Conservation (phyloP, 108 stramenopile species). For the Cyclotella atomus region DNA sequence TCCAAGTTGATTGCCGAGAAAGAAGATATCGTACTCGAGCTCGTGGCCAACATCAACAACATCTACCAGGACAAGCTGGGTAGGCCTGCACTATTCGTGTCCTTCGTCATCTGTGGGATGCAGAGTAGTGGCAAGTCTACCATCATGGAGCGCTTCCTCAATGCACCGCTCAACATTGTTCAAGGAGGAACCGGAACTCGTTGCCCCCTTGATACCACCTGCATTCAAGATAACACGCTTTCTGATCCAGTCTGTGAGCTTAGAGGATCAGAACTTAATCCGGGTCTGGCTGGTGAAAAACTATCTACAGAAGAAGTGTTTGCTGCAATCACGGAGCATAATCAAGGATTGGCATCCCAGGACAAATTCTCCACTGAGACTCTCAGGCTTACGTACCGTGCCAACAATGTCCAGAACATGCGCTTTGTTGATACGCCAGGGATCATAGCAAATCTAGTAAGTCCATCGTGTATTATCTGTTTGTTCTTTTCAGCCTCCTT, state of each 20-base stretch:
- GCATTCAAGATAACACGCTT: slow-evolving; percentile 61
- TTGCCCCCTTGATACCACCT: slow-evolving; percentile 80
- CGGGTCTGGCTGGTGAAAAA: slow-evolving; percentile 28
- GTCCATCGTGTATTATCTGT: neutral
- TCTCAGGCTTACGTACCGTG: slow-evolving; percentile 60
- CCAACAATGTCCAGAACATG: slow-evolving; percentile 81
- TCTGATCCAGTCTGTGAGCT: slow-evolving; percentile 60
- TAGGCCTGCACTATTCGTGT: slow-evolving; percentile 71
- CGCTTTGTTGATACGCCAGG: slow-evolving; percentile 63
- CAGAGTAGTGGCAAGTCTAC: slow-evolving; percentile 75
- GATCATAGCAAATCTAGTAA: slow-evolving; percentile 65
- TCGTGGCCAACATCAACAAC: slow-evolving; percentile 76
- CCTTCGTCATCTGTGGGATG: slow-evolving; percentile 83
- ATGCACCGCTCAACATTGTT: slow-evolving; percentile 71
- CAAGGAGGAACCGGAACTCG: slow-evolving; percentile 83
- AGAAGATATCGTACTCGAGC: slow-evolving; percentile 65
- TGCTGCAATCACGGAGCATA: slow-evolving; percentile 65
- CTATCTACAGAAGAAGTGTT: slow-evolving; percentile 69
- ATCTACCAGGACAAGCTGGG: slow-evolving; percentile 68
- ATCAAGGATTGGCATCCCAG: slow-evolving; percentile 53
- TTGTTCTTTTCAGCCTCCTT: neutral
- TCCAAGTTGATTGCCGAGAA: slow-evolving; percentile 56
- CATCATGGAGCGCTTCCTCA: slow-evolving; percentile 82
- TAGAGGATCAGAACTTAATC: slow-evolving; percentile 55
- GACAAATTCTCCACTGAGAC: slow-evolving; percentile 68